Evolutionary conservation across 2,329 filamentous ascomycete genomes (phyloP).

Genomic region (Ramichloridium luteum): DNA sequence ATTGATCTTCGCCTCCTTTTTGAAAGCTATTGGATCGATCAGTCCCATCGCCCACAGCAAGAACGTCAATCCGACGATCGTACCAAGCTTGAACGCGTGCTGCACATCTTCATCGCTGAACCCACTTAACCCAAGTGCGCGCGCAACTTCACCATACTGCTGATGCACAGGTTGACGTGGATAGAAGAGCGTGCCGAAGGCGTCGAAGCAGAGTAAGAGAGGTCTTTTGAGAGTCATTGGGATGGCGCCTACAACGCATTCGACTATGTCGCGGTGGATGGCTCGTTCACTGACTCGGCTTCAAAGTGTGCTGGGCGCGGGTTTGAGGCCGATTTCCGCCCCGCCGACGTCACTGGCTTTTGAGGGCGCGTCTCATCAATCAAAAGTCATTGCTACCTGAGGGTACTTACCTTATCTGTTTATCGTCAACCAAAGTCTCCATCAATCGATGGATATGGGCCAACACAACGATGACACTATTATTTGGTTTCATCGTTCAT

Average conservation of each 20-base stretch:
- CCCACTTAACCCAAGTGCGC: constrained; percentile 36
- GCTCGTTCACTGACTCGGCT: too few species aligned
- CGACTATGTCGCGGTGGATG: too few species aligned
- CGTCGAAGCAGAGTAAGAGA: constrained; percentile 50
- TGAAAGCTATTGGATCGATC: constrained; percentile 31
- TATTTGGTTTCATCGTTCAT: constrained; percentile 2
- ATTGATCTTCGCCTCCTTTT: constrained; percentile 32
- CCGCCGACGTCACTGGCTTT: too few species aligned
- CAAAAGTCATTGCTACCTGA: too few species aligned
- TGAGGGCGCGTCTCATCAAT: too few species aligned
- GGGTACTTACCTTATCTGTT: too few species aligned
- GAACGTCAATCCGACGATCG: background rate
- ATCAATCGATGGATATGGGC: too few species aligned
- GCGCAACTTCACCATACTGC: constrained; percentile 44
- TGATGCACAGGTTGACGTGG: constrained; percentile 38
- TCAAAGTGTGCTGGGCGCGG: too few species aligned
- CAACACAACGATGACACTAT: too few species aligned
- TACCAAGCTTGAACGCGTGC: constrained; percentile 30
- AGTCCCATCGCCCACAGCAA: background rate
- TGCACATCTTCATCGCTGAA: constrained; percentile 32
- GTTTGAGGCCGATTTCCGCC: too few species aligned
- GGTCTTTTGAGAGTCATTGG: constrained; percentile 25
- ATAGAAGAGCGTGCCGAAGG: constrained; percentile 51
- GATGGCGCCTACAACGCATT: constrained; percentile 1
- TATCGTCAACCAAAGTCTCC: too few species aligned